These are phyloP conservation scores for Capronia epimyces DNA, from an alignment of 2,329 filamentous ascomycete genomes.

Conservation along the genomic window DNA sequence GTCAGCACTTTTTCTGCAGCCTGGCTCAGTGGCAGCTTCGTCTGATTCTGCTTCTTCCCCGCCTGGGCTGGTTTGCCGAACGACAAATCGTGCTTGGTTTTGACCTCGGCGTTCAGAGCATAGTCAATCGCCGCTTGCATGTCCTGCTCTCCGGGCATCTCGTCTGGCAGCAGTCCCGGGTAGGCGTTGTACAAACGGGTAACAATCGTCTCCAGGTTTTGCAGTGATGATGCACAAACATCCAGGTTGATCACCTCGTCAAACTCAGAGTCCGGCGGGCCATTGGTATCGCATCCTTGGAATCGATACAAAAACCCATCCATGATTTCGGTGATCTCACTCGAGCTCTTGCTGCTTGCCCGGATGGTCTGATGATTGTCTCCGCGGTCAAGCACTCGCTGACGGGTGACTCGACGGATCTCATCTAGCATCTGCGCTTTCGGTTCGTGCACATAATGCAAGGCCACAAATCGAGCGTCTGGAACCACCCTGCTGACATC, in stretches of 20 bases:
- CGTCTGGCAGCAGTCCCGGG: constrained; percentile 63
- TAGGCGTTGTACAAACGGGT: constrained; percentile 67
- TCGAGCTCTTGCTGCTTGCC: constrained; percentile 63
- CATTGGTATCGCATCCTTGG: constrained; percentile 64
- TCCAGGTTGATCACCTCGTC: constrained; percentile 82
- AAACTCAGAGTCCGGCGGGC: constrained; percentile 72
- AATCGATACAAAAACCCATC: constrained; percentile 86
- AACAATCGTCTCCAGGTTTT: constrained; percentile 78
- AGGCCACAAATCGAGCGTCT: constrained; percentile 68
- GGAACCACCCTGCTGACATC: constrained; percentile 63
- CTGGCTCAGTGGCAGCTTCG: constrained; percentile 17
- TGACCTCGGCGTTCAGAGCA: constrained; percentile 66
- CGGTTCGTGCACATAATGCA: constrained; percentile 78
- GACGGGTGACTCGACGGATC: constrained; percentile 68
- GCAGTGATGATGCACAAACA: constrained; percentile 66
- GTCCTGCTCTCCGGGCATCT: constrained; percentile 64
- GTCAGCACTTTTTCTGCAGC: constrained; percentile 25
- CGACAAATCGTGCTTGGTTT: constrained; percentile 69
- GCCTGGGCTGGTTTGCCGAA: constrained; percentile 49
- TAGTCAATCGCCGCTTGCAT: constrained; percentile 73
- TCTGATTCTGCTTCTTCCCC: constrained; percentile 33
- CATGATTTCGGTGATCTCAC: constrained; percentile 86
- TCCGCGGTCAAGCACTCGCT: constrained; percentile 75
- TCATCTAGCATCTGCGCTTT: constrained; percentile 57
- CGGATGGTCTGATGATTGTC: constrained; percentile 98